Evolutionary conservation across 768 basidiomycete species (phyloP).

Genomic region (Calocybe indica): DNA sequence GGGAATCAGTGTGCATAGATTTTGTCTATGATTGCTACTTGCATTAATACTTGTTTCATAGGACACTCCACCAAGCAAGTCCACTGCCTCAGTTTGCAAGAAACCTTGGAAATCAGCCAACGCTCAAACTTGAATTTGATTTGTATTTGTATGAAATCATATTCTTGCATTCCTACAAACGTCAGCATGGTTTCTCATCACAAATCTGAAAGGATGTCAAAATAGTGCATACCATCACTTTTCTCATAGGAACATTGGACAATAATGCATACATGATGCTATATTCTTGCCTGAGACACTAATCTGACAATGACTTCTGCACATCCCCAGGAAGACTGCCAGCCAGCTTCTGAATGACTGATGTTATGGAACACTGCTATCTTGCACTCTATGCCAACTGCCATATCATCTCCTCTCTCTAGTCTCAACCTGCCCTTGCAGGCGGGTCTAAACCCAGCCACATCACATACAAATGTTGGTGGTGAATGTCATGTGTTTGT

Average conservation of each 20-base stretch:
- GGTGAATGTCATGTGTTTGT: no score
- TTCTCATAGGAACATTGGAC: no score
- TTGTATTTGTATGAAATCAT: no score
- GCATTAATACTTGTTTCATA: not conserved
- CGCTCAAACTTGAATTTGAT: not conserved
- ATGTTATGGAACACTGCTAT: slow-evolving; percentile 9
- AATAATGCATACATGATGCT: no score
- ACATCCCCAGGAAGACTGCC: slow-evolving; percentile 12
- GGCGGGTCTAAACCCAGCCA: slow-evolving; percentile 10
- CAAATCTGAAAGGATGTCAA: no score
- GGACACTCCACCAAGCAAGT: not conserved
- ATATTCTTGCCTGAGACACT: no score
- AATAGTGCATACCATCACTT: no score
- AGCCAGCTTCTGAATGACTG: slow-evolving; percentile 10
- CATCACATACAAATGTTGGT: slow-evolving; percentile 7
- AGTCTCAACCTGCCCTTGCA: slow-evolving; percentile 7
- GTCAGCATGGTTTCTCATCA: no score
- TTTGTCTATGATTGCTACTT: slow-evolving; percentile 1
- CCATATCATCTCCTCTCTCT: slow-evolving; percentile 7
- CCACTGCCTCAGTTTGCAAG: not conserved
- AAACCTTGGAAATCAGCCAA: not conserved
- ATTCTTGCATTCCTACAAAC: no score
- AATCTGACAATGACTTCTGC: slow-evolving; percentile 8
- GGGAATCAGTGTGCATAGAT: slow-evolving; percentile 56
- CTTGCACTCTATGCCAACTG: not conserved